Evolutionary conservation across 1,284 basidiomycete genomes (phyloP), one percentile per base, ranked within the genome.

Genomic region (Leccinum pachyderme): DNA sequence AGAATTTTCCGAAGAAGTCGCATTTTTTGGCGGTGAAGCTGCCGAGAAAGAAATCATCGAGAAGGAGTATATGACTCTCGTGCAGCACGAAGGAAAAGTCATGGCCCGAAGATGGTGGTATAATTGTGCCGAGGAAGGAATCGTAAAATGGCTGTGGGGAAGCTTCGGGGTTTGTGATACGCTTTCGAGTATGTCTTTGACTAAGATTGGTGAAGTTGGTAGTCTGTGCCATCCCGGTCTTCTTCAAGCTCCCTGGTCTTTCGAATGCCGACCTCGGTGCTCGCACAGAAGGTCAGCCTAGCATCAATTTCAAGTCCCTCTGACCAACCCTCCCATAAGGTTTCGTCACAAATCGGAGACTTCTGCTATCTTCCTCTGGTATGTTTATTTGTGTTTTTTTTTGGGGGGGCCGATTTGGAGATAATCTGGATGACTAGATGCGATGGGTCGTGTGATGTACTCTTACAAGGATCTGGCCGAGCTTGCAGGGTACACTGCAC

Each of bases 111-210:
- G 90, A 29, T 91, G 96, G 79, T 93, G 89, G 85, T 94, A 97
- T 72, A 87, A 90, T 2, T 93, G 95, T 73, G 82, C 87, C 7
- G 95, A 98, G 70, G 96, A 99, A 72, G 94, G 94, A 2, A 89
- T 99, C 55, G 90, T 98, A 67, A 98, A 98, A 73, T 96, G 95
- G 95, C 70, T 95, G 13, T 98, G 96, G 96, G 95, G 95, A 61
- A 90, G 88, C 67, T 89, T 97, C 67, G 95, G 95, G 25, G 86
- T 91, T 31, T 59, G 69, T 62, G 81, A 75, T 33, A 9, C 28
- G 22, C 37, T 24, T 58, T 31, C 50, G 31, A 15, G 15, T 39
- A 13, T 45, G 39, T 41, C 7, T 47, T 51, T 60, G 31, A 59
- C 57, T 55, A 31, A 55, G 52, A 48, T 45, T 35, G 5, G 47